Evolutionary conservation across 2,329 filamentous ascomycete species (phyloP), one percentile per base, ranked within the genome.

Genomic region (Drechslerella coelobrocha): DNA sequence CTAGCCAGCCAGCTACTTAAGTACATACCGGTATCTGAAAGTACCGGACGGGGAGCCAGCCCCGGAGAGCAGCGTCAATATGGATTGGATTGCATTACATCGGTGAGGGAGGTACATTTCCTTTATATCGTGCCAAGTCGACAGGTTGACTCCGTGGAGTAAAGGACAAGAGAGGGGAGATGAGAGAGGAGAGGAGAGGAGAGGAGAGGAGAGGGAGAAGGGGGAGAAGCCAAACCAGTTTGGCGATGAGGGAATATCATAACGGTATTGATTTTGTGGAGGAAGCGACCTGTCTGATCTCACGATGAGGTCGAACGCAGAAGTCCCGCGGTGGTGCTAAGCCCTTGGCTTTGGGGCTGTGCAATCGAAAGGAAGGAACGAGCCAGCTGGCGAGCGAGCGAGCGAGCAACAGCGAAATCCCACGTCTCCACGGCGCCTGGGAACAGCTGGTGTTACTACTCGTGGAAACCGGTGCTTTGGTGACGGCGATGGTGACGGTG

Each of bases 281-380:
- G 12, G 29, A 31, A 12, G 14, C 14, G 23, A 19, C 27, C 24
- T 19, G 14, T 19, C 47, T 68, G 48, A 59, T 27, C 43, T 68
- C 62, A 61, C 61, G 17, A 61, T 68, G 55, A 68, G 50, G 48
- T 68, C 50, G 47, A 54, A 51, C 29, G 14, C 34, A 31, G 47
- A 53, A 26, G 21, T 31, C 23, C 45, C 5, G 23, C 23, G 29
- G 14, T 37, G 43, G 21, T n/a, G 62, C 41, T 56, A 55, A 48
- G 53, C 23, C 34, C 62, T 68, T 68, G 62, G 62, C 62, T 68
- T 62, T 68, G 55, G 62, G 62, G 62, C 62, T 68, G 62, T 68
- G 62, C 61, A 60, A 48, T 24, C 50, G 57, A 26, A 47, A 39
- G 34, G 23, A 51, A 61, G 29, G 37, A 47, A 47, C 23, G 29